A percentile compares a stretch with the other conserved stretches of the same genome.
Conservation (phyloP, 1,284 basidiomycete species). For the Heliocybe sulcata region DNA sequence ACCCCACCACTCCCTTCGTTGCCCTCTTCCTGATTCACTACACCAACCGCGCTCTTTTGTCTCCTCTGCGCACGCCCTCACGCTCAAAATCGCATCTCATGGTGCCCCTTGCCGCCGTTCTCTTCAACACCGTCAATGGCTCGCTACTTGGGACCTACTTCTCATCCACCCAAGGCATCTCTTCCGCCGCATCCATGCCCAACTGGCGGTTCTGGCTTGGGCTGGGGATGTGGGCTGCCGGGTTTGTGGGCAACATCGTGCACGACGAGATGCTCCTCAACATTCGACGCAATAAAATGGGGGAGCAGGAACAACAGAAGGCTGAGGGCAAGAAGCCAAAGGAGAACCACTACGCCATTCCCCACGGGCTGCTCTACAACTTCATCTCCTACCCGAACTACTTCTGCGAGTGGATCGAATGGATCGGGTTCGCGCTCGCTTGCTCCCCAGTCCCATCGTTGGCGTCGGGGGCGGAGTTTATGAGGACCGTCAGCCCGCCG, state of each 20-base stretch:
- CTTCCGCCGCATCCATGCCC: conserved; percentile 25
- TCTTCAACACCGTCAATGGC: conserved; percentile 75
- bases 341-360: conserved; percentile 68
- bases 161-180: conserved; percentile 40
- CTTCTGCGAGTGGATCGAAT: conserved; percentile 87
- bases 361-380: conserved; percentile 72
- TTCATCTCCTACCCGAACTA: conserved; percentile 92
- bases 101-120: conserved; percentile 49
- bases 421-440: conserved; percentile 74
- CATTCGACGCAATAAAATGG: conserved; percentile 43
- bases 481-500: conserved; percentile 36
- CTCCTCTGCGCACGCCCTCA: conserved; percentile 76
- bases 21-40: conserved; percentile 74
- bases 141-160: conserved; percentile 65
- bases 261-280: conserved; percentile 88
- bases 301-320: conserved; percentile 26
- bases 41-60: conserved; percentile 75
- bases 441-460: conserved; percentile 33
- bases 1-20: conserved; percentile 48
- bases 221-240: conserved; percentile 57
- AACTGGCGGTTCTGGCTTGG: conserved; percentile 56
- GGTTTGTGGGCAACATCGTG: conserved; percentile 73
- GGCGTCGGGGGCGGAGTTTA: conserved; percentile 19
- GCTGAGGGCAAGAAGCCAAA: conserved; percentile 13
- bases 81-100: conserved; percentile 72